Evolutionary conservation across 495 filamentous ascomycete species (phyloP), one percentile per base, ranked within the genome.

Genomic region (Daldinia vernicosa): DNA sequence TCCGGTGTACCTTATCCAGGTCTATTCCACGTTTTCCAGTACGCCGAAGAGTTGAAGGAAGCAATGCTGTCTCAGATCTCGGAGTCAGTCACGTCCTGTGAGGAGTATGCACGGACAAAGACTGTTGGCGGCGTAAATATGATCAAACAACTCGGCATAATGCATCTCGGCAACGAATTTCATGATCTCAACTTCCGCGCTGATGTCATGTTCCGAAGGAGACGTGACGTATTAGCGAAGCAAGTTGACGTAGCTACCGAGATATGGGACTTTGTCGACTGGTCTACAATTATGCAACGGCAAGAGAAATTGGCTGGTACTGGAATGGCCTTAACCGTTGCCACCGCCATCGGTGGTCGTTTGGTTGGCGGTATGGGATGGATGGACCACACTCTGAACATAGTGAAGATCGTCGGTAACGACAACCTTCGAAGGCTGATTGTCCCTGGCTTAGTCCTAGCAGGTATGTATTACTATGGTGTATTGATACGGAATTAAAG

Each of bases 261-360:
- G 70, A 63, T 97, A 0, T 91, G 87, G 86, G 95, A 99, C 78
- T 97, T 99, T 82, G 93, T 98, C 77, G 96, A 99, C 77, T 82
- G 94, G 74, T 83, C 86, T 33, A 89, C 87, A 11, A 82, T 97
- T 9, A 89, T 95, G 84, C 93, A 98, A 73, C 85, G 88, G 53
- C 94, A 99, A 77, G 96, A 99, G 83, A 98, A 98, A 82, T 82
- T 95, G 43, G 94, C 93, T 14, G 93, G 93, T 39, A 93, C 93
- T 28, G 89, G 95, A 67, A 92, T 98, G 90, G 95, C 96, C 40
- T 84, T 99, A 79, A 98, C 95, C 2, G 89, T 95, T 30, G 92
- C 90, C n/a, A 93, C 93, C 63, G 90, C 95, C 19, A 83, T 97
- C 9, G 93, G 94, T 55, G 87, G 90, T 12, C 86, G 94, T 39